These are phyloP conservation scores for Viola pubescens DNA, from an alignment of 441 rosid genomes.

Conservation along the genomic window DNA sequence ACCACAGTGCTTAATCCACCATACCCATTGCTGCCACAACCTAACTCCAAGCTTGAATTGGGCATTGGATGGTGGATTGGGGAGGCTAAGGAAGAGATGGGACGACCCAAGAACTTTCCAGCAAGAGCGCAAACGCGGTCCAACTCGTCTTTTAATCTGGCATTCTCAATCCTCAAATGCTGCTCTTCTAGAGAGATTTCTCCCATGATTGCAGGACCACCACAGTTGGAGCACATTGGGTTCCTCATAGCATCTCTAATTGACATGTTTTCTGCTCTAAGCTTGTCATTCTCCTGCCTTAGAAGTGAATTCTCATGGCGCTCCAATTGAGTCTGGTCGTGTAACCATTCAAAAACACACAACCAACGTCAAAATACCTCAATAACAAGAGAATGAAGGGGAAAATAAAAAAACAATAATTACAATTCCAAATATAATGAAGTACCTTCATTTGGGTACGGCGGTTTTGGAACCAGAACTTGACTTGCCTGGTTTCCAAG, in stretches of 20 bases:
- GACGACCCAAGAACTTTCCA: conserved; percentile 77
- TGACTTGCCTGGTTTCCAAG: conserved; percentile 81
- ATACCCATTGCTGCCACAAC: conserved; percentile 55
- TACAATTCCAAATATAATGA: background rate
- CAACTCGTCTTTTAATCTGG: conserved; percentile 74
- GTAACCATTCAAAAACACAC: conserved; percentile 7
- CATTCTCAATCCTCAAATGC: conserved; percentile 80
- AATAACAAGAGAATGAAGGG: background rate
- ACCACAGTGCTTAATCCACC: conserved; percentile 35
- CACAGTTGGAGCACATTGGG: conserved; percentile 80
- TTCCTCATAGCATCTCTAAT: conserved; percentile 68
- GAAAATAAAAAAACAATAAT: background rate
- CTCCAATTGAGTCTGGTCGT: conserved; percentile 63
- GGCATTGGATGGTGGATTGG: conserved; percentile 45
- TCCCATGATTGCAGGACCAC: conserved; percentile 72
- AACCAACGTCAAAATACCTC: background rate
- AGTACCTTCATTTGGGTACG: conserved; percentile 95
- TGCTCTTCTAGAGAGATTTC: conserved; percentile 81
- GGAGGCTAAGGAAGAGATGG: conserved; percentile 33
- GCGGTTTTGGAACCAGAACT: conserved; percentile 97
- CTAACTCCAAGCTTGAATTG: conserved; percentile 57
- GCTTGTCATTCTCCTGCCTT: conserved; percentile 74
- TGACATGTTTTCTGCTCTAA: conserved; percentile 72
- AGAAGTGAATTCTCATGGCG: conserved; percentile 78
- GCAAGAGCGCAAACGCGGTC: conserved; percentile 74